These are phyloP conservation scores for Cokeromyces recurvatus DNA, from an alignment of 371 early-diverging fungal genomes.

Conservation along the genomic window DNA sequence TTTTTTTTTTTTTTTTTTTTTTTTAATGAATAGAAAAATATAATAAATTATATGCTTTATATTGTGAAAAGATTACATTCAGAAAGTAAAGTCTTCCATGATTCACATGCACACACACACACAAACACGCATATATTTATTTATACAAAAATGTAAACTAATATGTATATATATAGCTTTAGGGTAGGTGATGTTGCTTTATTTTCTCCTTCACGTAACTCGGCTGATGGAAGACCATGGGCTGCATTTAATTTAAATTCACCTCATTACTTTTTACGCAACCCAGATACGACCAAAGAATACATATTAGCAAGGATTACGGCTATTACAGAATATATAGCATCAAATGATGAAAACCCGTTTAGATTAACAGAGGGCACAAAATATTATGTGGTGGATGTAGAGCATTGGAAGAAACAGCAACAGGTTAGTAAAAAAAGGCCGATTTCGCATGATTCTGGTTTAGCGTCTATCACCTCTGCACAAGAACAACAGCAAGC, in stretches of 20 bases:
- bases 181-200: slow-evolving; percentile 68
- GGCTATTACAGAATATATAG: slow-evolving; percentile 50
- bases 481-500: no score
- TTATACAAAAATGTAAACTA: no score
- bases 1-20: neutral
- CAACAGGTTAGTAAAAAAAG: slow-evolving; percentile 1
- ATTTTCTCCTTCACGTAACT: slow-evolving; percentile 72
- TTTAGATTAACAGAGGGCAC: slow-evolving; percentile 62
- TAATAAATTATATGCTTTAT: slow-evolving; percentile 21
- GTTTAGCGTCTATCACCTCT: slow-evolving; percentile 15
- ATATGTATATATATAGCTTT: slow-evolving; percentile 45
- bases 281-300: slow-evolving; percentile 46
- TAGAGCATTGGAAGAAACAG: slow-evolving; percentile 40
- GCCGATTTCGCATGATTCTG: slow-evolving; percentile 7
- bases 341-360: slow-evolving; percentile 49
- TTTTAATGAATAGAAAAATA: slow-evolving; percentile 46
- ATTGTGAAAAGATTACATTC: slow-evolving; percentile 60
- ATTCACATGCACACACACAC: no score
- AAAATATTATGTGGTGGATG: slow-evolving; percentile 57
- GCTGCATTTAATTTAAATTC: slow-evolving; percentile 77
- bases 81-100: slow-evolving; percentile 38
- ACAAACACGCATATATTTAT: no score
- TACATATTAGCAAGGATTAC: slow-evolving; percentile 71
- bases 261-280: slow-evolving; percentile 69
- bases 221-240: slow-evolving; percentile 65